Evolutionary conservation across 2,329 filamentous ascomycete genomes (phyloP).

Genomic region (Colletotrichum orchidophilum): DNA sequence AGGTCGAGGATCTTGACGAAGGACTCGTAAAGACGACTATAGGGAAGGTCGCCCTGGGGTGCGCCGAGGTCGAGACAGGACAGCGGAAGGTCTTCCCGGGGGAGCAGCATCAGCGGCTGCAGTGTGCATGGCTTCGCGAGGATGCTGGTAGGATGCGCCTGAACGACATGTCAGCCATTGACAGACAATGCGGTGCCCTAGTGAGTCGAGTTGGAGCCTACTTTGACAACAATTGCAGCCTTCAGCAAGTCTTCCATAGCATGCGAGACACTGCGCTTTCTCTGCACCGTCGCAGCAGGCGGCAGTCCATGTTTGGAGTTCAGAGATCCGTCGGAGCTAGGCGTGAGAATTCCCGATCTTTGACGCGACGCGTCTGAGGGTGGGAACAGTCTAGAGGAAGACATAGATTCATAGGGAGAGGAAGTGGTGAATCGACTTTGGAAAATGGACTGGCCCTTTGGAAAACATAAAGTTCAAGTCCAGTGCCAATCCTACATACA

Average conservation of each 20-base stretch:
- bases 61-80: conserved; percentile 67
- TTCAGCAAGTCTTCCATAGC: conserved; percentile 63
- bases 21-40: conserved; percentile 67
- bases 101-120: conserved; percentile 69
- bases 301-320: conserved; percentile 44
- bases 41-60: conserved; percentile 59
- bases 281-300: conserved; percentile 44
- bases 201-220: conserved; percentile 38
- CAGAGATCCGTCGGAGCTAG: conserved; percentile 50
- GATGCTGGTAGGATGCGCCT: conserved; percentile 67
- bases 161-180: conserved; percentile 34
- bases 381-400: conserved; percentile 25
- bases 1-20: conserved; percentile 71
- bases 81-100: conserved; percentile 68
- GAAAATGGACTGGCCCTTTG: neutral
- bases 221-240: conserved; percentile 62
- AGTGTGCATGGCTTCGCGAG: conserved; percentile 63
- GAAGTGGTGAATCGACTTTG: neutral
- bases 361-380: conserved; percentile 60
- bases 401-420: conserved; percentile 33
- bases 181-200: neutral
- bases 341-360: conserved; percentile 51
- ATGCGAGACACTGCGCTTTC: conserved; percentile 47
- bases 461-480: neutral
- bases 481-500: neutral